These are phyloP conservation scores for Papiliotrema flavescens DNA, from an alignment of 1,284 basidiomycete species.

Conservation along the genomic window DNA sequence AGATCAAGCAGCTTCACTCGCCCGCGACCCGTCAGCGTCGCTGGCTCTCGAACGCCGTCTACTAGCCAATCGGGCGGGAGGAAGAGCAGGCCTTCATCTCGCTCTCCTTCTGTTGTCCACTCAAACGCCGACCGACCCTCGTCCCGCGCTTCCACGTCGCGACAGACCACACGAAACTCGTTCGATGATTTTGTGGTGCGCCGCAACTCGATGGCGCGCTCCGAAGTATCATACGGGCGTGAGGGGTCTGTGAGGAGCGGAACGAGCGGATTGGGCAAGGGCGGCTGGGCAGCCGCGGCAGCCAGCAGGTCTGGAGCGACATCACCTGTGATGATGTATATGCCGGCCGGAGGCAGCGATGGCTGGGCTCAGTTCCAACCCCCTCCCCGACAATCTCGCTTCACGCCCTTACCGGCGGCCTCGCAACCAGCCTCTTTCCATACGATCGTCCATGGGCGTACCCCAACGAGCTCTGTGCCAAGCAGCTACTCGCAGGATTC, in stretches of 20 bases:
- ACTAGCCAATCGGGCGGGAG: neutral
- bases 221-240: constrained; percentile 21
- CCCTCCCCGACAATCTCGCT: constrained; percentile 32
- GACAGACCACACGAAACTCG: constrained; percentile 8
- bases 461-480: constrained; percentile 12
- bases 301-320: constrained; percentile 13
- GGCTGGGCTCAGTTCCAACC: constrained; percentile 41
- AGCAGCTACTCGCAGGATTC: constrained; percentile 34
- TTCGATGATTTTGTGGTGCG: constrained; percentile 25
- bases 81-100: neutral
- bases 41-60: constrained; percentile 15
- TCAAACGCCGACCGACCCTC: constrained; percentile 3
- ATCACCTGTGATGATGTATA: constrained; percentile 38
- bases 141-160: constrained; percentile 14
- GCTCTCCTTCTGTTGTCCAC: neutral
- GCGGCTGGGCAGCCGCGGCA: constrained; percentile 42
- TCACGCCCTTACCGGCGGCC: constrained; percentile 33
- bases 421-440: constrained; percentile 29
- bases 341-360: constrained; percentile 27
- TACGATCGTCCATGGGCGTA: constrained; percentile 15
- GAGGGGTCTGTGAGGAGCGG: constrained; percentile 21
- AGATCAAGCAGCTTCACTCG: constrained; percentile 4
- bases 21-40: neutral
- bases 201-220: constrained; percentile 11
- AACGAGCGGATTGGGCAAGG: constrained; percentile 35